Evolutionary conservation across 768 basidiomycete genomes (phyloP).

Genomic region (Mycena maculata): DNA sequence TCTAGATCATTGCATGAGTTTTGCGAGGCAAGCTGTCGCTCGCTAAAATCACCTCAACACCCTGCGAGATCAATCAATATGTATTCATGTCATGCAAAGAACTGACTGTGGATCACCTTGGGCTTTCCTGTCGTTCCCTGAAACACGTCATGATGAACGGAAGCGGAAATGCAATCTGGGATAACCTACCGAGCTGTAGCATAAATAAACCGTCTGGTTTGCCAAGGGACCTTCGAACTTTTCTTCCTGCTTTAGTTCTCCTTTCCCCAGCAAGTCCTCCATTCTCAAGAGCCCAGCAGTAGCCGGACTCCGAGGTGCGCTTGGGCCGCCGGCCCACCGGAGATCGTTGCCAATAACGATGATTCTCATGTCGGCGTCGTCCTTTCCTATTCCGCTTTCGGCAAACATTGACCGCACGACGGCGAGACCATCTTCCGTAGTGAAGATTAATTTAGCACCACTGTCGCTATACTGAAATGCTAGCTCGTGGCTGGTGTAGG

Average conservation of each 20-base stretch:
- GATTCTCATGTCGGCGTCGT: slow-evolving; percentile 64
- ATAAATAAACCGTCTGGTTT: slow-evolving; percentile 72
- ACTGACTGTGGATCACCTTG: slow-evolving; percentile 61
- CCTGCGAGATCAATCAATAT: slow-evolving; percentile 8
- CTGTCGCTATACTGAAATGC: slow-evolving; percentile 79
- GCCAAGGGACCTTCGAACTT: slow-evolving; percentile 63
- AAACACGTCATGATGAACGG: slow-evolving; percentile 29
- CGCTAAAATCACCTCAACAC: slow-evolving; percentile 54
- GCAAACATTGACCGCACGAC: slow-evolving; percentile 69
- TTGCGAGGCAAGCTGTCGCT: neutral
- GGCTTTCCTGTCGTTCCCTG: slow-evolving; percentile 83
- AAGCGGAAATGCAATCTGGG: neutral
- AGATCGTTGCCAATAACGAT: slow-evolving; percentile 65
- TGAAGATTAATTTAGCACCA: slow-evolving; percentile 70
- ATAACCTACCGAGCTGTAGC: slow-evolving; percentile 60
- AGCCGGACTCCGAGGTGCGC: slow-evolving; percentile 39
- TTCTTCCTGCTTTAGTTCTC: slow-evolving; percentile 64
- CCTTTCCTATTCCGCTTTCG: slow-evolving; percentile 56
- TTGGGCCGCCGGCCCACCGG: slow-evolving; percentile 58
- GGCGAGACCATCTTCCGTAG: slow-evolving; percentile 69
- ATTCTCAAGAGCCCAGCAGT: slow-evolving; percentile 51
- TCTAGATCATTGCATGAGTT: slow-evolving; percentile 47
- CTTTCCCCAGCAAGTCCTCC: slow-evolving; percentile 62
- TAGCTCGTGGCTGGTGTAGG: slow-evolving; percentile 76
- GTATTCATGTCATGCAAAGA: neutral